phyloP scores from a whole-genome alignment of 2,329 filamentous ascomycete species.

The Fusarium mexicanum region DNA sequence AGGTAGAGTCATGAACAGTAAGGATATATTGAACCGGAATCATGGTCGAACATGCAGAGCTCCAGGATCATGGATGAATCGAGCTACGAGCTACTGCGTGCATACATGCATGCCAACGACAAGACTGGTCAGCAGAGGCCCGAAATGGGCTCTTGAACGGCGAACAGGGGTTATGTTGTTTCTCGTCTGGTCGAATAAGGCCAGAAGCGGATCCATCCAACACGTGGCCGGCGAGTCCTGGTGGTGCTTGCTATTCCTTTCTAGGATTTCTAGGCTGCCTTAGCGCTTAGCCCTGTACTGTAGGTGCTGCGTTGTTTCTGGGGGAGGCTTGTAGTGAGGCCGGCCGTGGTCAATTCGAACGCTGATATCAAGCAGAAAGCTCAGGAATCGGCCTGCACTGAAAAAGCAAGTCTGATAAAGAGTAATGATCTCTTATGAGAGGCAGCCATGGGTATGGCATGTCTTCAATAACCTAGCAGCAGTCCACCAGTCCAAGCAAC shows the following conservation, averaged over 20 bases:
- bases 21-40: conserved; percentile 16
- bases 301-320: conserved; percentile 15
- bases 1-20: background rate
- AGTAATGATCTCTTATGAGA: background rate
- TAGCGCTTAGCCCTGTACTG: conserved; percentile 24
- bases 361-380: conserved; percentile 5
- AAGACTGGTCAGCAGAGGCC: conserved; percentile 23
- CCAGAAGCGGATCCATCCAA: conserved; percentile 40
- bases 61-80: conserved; percentile 17
- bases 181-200: conserved; percentile 38
- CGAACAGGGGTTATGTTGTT: conserved; percentile 28
- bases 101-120: conserved; percentile 1
- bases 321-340: background rate
- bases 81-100: background rate
- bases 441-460: background rate
- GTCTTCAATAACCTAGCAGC: background rate
- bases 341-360: background rate
- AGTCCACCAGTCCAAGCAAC: background rate
- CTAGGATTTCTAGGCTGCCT: conserved; percentile 6
- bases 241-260: conserved; percentile 21
- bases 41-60: conserved; percentile 3
- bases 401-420: conserved; percentile 15
- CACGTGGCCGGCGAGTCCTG: conserved; percentile 39
- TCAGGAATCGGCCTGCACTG: background rate
- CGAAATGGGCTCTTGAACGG: conserved; percentile 27